Evolutionary conservation across 768 basidiomycete species (phyloP), one percentile per base, ranked within the genome.

Genomic region (Psilocybe sp.): DNA sequence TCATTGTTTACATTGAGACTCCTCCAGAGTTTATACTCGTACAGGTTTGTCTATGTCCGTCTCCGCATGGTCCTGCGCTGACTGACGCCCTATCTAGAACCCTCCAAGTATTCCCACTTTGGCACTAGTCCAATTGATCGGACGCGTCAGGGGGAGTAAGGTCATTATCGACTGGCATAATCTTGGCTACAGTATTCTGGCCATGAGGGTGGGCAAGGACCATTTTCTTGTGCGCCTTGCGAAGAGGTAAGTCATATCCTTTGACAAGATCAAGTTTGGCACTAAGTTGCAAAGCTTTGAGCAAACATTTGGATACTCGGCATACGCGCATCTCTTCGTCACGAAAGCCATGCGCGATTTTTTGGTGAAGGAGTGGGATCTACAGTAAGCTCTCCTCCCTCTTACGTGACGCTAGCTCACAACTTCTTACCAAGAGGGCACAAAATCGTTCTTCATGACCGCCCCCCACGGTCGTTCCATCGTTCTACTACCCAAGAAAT

Each of bases 161-260:
- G 74, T 99, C 56, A 89, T 99, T 52, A 94, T 99, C 47, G 97
- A 99, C 69, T 99, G 97, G 97, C 97, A 99, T 65, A 99, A 99
- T 66, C 80, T 96, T 19, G 97, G 97, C 14, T 94, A 92, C 64
- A 96, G 85, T 55, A 93, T 98, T 40, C 80, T 99, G 42, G 88
- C 87, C 1, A 67, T 99, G 55, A 87, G 83, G 58, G 70, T 94
- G n/a, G 89, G 92, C 0, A 51, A 72, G 1, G 63, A 66, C 0
- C 89, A 93, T 63, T 65, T 75, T 0, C 75, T 95, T 53, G 92
- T 96, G 36, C 77, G 66, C 55, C 62, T 96, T 16, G 87, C 92
- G 0, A 82, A 80, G 69, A 78, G 79, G 96, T 96, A 56, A n/a
- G 67, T 51, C 15, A 19, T 31, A 5, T 19, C 33, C 35, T 11